Percentiles rank a stretch among this genome's conserved stretches.
Evolutionary conservation across 306 rosid species (phyloP).

Genomic region (Castanea crenata): DNA sequence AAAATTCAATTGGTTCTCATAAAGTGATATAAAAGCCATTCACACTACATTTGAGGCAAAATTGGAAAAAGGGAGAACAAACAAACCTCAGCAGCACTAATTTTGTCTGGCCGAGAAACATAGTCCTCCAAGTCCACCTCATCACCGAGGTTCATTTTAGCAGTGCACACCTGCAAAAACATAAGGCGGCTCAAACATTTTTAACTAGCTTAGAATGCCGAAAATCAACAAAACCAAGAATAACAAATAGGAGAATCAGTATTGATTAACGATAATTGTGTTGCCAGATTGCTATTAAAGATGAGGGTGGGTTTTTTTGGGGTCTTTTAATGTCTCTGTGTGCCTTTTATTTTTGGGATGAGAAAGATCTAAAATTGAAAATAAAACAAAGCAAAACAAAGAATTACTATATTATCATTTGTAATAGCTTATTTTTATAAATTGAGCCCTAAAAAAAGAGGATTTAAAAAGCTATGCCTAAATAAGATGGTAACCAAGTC

Average conservation of each 20-base stretch:
- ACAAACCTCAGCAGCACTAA: conserved; percentile 99
- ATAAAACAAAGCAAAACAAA: neutral
- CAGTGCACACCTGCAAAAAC: conserved; percentile 81
- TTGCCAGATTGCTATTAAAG: neutral
- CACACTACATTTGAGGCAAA: neutral
- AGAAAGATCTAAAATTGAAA: neutral
- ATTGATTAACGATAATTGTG: neutral
- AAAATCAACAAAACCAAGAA: neutral
- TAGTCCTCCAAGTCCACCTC: conserved; percentile 98
- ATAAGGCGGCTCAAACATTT: neutral
- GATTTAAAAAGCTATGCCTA: too few relatives aligned
- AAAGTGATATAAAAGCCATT: neutral
- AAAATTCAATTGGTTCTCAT: too few relatives aligned
- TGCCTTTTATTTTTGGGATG: neutral
- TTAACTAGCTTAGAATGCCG: conserved; percentile 3
- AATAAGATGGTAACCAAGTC: too few relatives aligned
- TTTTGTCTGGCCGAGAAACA: conserved; percentile 99
- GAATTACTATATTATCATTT: neutral
- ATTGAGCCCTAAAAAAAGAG: too few relatives aligned
- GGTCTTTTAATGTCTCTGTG: too few relatives aligned
- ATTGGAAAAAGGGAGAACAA: neutral
- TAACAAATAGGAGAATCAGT: neutral
- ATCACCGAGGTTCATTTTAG: conserved; percentile 95
- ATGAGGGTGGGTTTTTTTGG: neutral
- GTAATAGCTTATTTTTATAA: too few relatives aligned